Evolutionary conservation across 73 alveolate genomes (phyloP).

Genomic region (Effrenium voratum): DNA sequence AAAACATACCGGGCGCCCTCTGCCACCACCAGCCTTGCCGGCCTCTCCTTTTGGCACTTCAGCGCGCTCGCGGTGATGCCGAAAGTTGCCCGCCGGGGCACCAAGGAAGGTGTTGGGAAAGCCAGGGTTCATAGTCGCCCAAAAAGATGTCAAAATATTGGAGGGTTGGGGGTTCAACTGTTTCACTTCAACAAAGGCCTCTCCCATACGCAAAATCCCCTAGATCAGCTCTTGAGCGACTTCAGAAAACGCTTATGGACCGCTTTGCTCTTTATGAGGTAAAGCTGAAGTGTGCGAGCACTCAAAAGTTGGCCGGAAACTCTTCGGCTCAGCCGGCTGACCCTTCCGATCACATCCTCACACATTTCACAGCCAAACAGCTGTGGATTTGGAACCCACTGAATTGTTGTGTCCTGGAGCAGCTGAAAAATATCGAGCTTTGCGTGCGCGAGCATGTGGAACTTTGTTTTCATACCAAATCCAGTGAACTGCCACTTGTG

Average conservation of each 20-base stretch:
- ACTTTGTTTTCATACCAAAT: slow-evolving; percentile 31
- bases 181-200: neutral
- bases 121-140: neutral
- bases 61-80: neutral
- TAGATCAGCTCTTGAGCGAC: neutral
- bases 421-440: neutral
- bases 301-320: neutral
- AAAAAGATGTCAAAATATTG: neutral
- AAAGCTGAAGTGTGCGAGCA: neutral
- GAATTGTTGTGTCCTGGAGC: neutral
- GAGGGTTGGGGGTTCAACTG: neutral
- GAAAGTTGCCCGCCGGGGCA: neutral
- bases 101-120: no score
- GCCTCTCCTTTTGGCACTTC: neutral
- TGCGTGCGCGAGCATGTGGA: slow-evolving; percentile 33
- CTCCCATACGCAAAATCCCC: no score
- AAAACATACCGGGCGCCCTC: neutral
- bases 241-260: neutral
- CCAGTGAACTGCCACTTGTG: neutral
- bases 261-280: slow-evolving; percentile 19
- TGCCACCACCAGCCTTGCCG: neutral
- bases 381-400: neutral
- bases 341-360: slow-evolving; percentile 30
- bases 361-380: slow-evolving; percentile 24
- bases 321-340: neutral